Evolutionary conservation across 768 basidiomycete genomes (phyloP).

Genomic region (Auricularia sp.): DNA sequence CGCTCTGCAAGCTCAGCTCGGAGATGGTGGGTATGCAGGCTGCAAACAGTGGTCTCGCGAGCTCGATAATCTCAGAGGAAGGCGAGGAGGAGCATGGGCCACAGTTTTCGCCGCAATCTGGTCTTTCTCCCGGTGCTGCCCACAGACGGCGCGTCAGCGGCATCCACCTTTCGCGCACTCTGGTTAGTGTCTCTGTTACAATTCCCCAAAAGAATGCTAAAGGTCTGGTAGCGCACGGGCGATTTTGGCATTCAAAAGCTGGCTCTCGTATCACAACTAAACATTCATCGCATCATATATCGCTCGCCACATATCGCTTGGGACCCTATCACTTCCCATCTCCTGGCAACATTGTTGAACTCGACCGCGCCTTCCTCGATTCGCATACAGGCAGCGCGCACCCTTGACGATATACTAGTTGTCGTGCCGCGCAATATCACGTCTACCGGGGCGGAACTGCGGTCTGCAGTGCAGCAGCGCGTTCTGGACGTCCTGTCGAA

Average conservation of each 20-base stretch:
- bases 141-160: conserved; percentile 76
- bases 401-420: conserved; percentile 74
- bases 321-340: conserved; percentile 69
- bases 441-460: conserved; percentile 43
- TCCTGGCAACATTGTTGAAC: conserved; percentile 66
- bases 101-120: not conserved
- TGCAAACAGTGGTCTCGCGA: conserved; percentile 21
- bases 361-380: conserved; percentile 58
- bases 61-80: not conserved
- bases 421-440: conserved; percentile 64
- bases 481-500: conserved; percentile 77
- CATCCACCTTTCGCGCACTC: conserved; percentile 68
- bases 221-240: conserved; percentile 53
- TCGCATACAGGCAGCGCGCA: conserved; percentile 79
- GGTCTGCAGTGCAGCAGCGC: conserved; percentile 63
- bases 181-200: conserved; percentile 38
- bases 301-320: conserved; percentile 78
- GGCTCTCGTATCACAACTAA: conserved; percentile 67
- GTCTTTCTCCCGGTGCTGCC: not conserved
- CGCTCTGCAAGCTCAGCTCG: conserved; percentile 74
- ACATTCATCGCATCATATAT: conserved; percentile 80
- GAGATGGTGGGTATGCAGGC: conserved; percentile 90
- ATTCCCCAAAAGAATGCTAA: not conserved
- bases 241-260: conserved; percentile 91
- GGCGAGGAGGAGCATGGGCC: conserved; percentile 24